Conservation (phyloP, 2,329 filamentous ascomycete species). For the Verruconis gallopava region DNA sequence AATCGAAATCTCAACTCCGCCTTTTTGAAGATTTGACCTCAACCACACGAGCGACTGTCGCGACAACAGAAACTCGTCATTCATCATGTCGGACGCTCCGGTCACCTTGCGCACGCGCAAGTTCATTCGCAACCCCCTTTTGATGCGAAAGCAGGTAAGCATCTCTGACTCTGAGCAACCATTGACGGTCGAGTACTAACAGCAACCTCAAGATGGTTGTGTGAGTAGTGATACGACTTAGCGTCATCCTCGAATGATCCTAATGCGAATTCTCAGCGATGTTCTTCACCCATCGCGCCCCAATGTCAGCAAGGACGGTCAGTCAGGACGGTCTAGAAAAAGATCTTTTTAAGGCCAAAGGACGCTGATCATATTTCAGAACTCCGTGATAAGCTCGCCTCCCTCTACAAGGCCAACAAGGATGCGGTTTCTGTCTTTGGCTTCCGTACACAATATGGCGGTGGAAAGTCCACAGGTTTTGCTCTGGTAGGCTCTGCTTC, state of each 20-base stretch:
- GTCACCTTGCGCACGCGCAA: constrained; percentile 76
- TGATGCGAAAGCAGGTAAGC: constrained; percentile 95
- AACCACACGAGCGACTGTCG: not conserved
- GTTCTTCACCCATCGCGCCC: constrained; percentile 97
- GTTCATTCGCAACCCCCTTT: constrained; percentile 99
- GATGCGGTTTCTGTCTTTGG: constrained; percentile 97
- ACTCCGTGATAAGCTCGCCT: constrained; percentile 85
- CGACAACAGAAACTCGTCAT: not conserved
- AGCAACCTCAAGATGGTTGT: constrained; percentile 10
- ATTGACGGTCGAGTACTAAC: constrained; percentile 72
- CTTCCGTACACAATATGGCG: constrained; percentile 97
- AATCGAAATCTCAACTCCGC: no score
- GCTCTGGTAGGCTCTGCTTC: constrained; percentile 46
- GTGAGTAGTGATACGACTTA: constrained; percentile 4
- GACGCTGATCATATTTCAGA: constrained; percentile 41
- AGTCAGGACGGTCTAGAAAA: not conserved
- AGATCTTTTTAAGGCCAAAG: not conserved
- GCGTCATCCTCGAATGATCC: not conserved
- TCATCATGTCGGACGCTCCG: constrained; percentile 69
- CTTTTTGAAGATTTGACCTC: no score
- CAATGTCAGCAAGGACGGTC: constrained; percentile 87
- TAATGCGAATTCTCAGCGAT: constrained; percentile 50
- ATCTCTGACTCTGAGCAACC: no score
- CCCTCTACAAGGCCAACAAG: constrained; percentile 97
- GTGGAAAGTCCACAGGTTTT: constrained; percentile 98